phyloP scores from a whole-genome alignment of 2,329 filamentous ascomycete species.

The Alternaria solani region DNA sequence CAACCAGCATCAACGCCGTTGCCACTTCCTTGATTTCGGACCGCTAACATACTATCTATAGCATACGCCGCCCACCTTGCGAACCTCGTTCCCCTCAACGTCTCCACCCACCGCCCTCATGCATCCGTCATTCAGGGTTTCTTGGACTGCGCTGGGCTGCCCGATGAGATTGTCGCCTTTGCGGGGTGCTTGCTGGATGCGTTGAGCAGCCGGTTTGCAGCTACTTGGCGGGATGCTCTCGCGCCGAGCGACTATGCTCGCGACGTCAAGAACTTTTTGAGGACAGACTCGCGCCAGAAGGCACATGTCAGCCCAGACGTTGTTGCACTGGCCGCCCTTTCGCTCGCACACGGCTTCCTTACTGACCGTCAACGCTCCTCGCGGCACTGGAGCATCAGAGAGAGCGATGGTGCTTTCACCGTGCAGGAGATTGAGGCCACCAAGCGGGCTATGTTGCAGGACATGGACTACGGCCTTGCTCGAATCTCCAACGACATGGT shows the following conservation, averaged over 20 bases:
- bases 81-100: conserved; percentile 48
- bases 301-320: conserved; percentile 40
- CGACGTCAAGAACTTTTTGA: conserved; percentile 23
- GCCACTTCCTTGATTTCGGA: conserved; percentile 18
- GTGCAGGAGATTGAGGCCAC: conserved; percentile 44
- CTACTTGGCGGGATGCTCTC: conserved; percentile 40
- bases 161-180: conserved; percentile 49
- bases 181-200: conserved; percentile 51
- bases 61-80: conserved; percentile 47
- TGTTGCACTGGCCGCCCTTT: conserved; percentile 47
- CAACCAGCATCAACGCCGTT: neutral
- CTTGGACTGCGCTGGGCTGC: conserved; percentile 43
- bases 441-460: conserved; percentile 44
- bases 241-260: conserved; percentile 25
- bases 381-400: conserved; percentile 45
- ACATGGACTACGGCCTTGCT: conserved; percentile 51
- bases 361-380: conserved; percentile 42
- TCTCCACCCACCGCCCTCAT: conserved; percentile 39
- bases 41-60: conserved; percentile 38
- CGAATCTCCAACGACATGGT: conserved; percentile 47
- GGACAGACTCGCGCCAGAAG: conserved; percentile 24
- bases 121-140: conserved; percentile 37
- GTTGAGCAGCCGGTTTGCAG: conserved; percentile 44
- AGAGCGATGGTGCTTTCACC: conserved; percentile 34
- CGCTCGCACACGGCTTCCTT: conserved; percentile 47